Conservation (phyloP, 2,329 filamentous ascomycete genomes). For the Sporothrix sp. region DNA sequence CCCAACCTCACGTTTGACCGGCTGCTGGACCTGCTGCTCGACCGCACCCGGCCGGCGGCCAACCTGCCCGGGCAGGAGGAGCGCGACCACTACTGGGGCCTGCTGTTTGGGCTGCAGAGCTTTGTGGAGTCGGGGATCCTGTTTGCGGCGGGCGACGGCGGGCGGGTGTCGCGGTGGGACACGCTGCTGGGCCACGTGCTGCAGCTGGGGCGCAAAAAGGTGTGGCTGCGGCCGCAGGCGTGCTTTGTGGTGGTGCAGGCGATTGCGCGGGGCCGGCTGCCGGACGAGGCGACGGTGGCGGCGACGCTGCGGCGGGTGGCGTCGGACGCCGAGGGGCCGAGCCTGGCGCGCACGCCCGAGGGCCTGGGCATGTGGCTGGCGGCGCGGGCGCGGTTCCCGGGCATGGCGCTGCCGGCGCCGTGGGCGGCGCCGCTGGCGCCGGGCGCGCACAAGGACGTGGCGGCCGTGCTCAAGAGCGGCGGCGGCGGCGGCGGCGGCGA, state of each 20-base stretch:
- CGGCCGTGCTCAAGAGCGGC: constrained; percentile 66
- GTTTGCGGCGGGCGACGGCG: constrained; percentile 32
- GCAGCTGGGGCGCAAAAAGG: constrained; percentile 67
- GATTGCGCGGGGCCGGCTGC: constrained; percentile 45
- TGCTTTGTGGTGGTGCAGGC: constrained; percentile 72
- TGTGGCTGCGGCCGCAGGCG: constrained; percentile 83
- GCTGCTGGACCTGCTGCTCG: constrained; percentile 41
- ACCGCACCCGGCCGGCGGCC: constrained; percentile 45
- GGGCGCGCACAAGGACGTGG: constrained; percentile 58
- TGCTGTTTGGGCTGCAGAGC: constrained; percentile 78
- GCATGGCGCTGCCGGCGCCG: constrained; percentile 56
- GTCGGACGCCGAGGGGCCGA: constrained; percentile 33
- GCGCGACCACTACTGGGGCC: constrained; percentile 74
- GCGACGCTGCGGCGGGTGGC: constrained; percentile 51
- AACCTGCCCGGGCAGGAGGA: constrained; percentile 62
- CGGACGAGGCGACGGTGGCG: constrained; percentile 46
- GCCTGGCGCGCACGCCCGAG: constrained; percentile 71
- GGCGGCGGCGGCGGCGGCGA: constrained; percentile 27
- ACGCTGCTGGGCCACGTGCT: constrained; percentile 63
- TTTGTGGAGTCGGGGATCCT: constrained; percentile 71
- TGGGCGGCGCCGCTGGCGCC: constrained; percentile 70
- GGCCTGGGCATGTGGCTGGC: constrained; percentile 83
- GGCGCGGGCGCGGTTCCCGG: constrained; percentile 53
- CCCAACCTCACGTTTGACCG: constrained; percentile 45
- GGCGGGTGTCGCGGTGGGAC: constrained; percentile 41